phyloP scores from a whole-genome alignment of 805 yeast genomes.

The Candida methanosorbosa region DNA sequence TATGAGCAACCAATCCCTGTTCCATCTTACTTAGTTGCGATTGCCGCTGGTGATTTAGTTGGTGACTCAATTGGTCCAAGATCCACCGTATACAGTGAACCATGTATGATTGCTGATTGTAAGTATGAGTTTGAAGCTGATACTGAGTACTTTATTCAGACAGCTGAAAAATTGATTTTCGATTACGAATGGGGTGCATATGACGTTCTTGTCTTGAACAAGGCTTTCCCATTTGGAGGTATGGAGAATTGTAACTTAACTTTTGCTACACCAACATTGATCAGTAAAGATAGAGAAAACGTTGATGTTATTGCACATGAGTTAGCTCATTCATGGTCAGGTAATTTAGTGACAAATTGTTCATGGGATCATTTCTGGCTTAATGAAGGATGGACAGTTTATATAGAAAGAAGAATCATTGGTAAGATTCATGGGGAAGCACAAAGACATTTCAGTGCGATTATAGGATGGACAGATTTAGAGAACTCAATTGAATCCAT shows the following conservation, averaged over 20 bases:
- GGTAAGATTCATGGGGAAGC: conserved; percentile 75
- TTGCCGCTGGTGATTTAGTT: conserved; percentile 75
- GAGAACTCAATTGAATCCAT: conserved; percentile 57
- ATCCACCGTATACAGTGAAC: conserved; percentile 76
- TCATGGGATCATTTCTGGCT: conserved; percentile 95
- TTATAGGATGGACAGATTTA: conserved; percentile 84
- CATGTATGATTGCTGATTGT: conserved; percentile 55
- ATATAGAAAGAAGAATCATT: conserved; percentile 74
- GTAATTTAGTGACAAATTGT: conserved; percentile 82
- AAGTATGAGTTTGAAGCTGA: conserved; percentile 76
- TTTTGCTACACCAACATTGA: conserved; percentile 82
- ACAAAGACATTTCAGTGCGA: conserved; percentile 70
- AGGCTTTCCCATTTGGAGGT: conserved; percentile 81
- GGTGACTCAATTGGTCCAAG: conserved; percentile 75
- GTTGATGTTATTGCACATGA: conserved; percentile 91
- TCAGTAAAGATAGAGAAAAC: conserved; percentile 77
- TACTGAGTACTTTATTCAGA: conserved; percentile 67
- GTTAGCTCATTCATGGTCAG: conserved; percentile 89
- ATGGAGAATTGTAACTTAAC: conserved; percentile 93
- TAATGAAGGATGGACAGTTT: conserved; percentile 95
- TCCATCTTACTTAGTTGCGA: conserved; percentile 75
- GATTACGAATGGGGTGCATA: conserved; percentile 80
- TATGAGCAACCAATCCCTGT: conserved; percentile 76
- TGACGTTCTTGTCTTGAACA: conserved; percentile 73
- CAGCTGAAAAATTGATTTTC: conserved; percentile 71